A percentile compares a stretch with the other conserved stretches of the same genome.
These are phyloP conservation scores for Theobroma grandiflorum DNA, from an alignment of 441 rosid genomes.

Conservation along the genomic window DNA sequence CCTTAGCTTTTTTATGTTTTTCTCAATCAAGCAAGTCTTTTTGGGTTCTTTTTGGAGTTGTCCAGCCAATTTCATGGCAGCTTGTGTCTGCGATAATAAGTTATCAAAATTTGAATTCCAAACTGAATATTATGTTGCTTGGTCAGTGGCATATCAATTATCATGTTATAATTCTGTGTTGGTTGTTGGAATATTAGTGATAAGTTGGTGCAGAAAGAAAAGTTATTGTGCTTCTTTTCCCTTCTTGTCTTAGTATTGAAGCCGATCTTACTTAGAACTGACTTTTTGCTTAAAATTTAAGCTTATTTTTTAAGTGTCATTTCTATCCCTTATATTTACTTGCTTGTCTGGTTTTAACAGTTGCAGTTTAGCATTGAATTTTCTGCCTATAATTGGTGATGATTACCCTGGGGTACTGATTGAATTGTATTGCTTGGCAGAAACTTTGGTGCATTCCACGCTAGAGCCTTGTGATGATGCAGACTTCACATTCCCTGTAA, in stretches of 20 bases:
- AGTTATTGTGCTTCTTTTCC: no score
- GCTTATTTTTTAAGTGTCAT: background rate
- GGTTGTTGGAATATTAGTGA: background rate
- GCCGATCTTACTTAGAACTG: no score
- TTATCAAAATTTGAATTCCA: background rate
- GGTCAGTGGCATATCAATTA: background rate
- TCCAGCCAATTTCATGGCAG: background rate
- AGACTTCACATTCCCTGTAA: conserved; percentile 93
- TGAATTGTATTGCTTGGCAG: conserved; percentile 50
- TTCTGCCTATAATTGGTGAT: background rate
- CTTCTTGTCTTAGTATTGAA: no score
- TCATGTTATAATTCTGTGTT: background rate
- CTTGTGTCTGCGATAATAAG: conserved; percentile 2
- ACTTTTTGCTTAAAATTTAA: no score
- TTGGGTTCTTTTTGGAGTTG: background rate
- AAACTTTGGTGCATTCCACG: conserved; percentile 94
- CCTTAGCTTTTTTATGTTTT: background rate
- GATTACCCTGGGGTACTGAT: background rate
- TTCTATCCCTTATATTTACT: background rate
- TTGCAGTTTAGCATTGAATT: background rate
- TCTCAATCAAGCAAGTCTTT: background rate
- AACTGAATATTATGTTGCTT: background rate
- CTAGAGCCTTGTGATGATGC: conserved; percentile 88
- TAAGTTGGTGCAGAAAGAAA: conserved; percentile 5
- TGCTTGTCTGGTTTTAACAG: background rate